Conservation (phyloP, 2,329 filamentous ascomycete species). For the Setomelanomma holmii region DNA sequence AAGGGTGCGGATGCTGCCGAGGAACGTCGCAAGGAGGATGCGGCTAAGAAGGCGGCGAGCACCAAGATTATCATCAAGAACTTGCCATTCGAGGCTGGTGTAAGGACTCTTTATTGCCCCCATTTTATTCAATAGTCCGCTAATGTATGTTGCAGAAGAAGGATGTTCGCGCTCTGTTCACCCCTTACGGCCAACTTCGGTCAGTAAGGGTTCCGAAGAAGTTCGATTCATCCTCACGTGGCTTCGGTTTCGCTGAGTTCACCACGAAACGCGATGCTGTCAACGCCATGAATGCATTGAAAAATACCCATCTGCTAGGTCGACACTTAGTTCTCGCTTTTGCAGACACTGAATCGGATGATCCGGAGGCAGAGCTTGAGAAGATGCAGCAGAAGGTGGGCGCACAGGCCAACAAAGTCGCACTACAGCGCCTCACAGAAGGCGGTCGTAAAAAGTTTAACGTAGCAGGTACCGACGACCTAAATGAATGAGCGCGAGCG, state of each 20-base stretch:
- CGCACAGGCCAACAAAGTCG: constrained; percentile 87
- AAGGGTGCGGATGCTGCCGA: constrained; percentile 87
- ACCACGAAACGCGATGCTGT: constrained; percentile 86
- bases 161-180: constrained; percentile 84
- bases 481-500: constrained; percentile 47
- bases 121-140: constrained; percentile 11
- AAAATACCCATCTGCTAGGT: constrained; percentile 91
- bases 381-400: constrained; percentile 97
- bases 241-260: constrained; percentile 97
- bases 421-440: constrained; percentile 85
- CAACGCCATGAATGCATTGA: constrained; percentile 88
- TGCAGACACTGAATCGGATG: constrained; percentile 84
- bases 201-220: constrained; percentile 95
- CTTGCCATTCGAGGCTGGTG: constrained; percentile 83
- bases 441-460: constrained; percentile 87
- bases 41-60: constrained; percentile 78
- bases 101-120: constrained; percentile 23
- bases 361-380: constrained; percentile 94
- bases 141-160: constrained; percentile 67
- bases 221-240: constrained; percentile 85
- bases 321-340: constrained; percentile 90
- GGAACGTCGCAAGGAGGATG: constrained; percentile 82
- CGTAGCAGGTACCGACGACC: constrained; percentile 73
- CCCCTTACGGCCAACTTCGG: constrained; percentile 88
- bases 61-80: constrained; percentile 99